phyloP scores from a whole-genome alignment of 495 filamentous ascomycete genomes.

The Daldinia caldariorum region DNA sequence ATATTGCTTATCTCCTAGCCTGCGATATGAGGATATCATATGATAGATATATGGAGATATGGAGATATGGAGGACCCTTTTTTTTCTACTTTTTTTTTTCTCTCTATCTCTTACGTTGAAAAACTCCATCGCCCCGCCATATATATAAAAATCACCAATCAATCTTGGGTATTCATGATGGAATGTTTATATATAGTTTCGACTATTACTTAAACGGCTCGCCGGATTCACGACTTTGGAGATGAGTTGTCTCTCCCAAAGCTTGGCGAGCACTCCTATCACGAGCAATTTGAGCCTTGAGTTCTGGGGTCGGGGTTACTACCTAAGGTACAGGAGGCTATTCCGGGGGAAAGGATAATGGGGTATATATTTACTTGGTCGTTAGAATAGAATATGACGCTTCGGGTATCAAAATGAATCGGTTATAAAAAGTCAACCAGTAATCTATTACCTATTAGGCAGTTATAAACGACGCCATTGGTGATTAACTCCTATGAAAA shows the following conservation, averaged over 20 bases:
- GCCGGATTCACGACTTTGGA: not conserved
- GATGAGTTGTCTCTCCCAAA: not conserved
- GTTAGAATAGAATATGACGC: too few relatives aligned
- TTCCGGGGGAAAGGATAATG: not conserved
- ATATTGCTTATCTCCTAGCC: constrained; percentile 4
- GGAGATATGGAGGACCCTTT: too few relatives aligned
- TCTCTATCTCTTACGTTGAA: not conserved
- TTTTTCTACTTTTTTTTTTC: too few relatives aligned
- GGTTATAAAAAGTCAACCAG: too few relatives aligned
- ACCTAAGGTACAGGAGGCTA: too few relatives aligned
- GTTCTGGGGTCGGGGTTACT: not conserved
- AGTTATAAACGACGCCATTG: not conserved
- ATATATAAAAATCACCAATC: not conserved
- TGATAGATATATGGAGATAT: too few relatives aligned
- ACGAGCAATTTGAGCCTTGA: not conserved
- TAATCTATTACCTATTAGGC: too few relatives aligned
- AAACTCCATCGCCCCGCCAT: not conserved
- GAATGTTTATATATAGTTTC: not conserved
- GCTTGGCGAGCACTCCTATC: not conserved
- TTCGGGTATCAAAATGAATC: too few relatives aligned
- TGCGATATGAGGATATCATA: not conserved
- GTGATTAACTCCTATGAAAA: not conserved
- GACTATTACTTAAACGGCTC: too few relatives aligned
- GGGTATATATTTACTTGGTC: too few relatives aligned
- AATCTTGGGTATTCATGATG: not conserved